Conservation (phyloP, 1,139 yeast genomes). For the Geotrichum bryndzae region DNA sequence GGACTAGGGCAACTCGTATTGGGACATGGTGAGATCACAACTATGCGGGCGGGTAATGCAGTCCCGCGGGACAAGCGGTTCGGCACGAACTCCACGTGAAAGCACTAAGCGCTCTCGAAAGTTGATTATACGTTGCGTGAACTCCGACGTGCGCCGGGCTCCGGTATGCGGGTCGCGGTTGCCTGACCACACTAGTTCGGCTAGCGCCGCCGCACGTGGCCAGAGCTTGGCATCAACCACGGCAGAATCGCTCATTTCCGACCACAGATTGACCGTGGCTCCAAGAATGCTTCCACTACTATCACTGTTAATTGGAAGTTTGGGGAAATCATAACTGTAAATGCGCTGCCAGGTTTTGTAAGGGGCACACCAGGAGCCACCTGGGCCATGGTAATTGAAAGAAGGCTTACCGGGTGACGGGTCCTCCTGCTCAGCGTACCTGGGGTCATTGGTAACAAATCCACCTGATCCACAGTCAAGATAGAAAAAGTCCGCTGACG, state of each 20-base stretch:
- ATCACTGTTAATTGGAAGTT: not conserved
- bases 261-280: conserved; percentile 45
- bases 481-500: conserved; percentile 39
- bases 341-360: conserved; percentile 48
- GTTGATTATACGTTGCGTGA: conserved; percentile 41
- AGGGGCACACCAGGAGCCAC: conserved; percentile 49
- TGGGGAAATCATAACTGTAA: conserved; percentile 40
- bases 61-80: conserved; percentile 42
- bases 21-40: conserved; percentile 34
- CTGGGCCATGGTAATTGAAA: conserved; percentile 36
- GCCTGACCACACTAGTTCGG: conserved; percentile 46
- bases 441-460: conserved; percentile 40
- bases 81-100: conserved; percentile 38
- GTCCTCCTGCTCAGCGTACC: conserved; percentile 30
- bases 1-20: not conserved
- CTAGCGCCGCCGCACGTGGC: conserved; percentile 48
- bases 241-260: conserved; percentile 42
- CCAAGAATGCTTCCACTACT: conserved; percentile 38
- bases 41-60: conserved; percentile 42
- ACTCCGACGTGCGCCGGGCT: conserved; percentile 37
- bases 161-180: conserved; percentile 29
- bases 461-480: conserved; percentile 48
- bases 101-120: conserved; percentile 43
- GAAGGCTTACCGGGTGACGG: conserved; percentile 32
- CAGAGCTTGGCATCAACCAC: conserved; percentile 42